A percentile compares a stretch with the other conserved stretches of the same genome.
Conservation (phyloP, 345 rosid species). For the Salix suchowensis region DNA sequence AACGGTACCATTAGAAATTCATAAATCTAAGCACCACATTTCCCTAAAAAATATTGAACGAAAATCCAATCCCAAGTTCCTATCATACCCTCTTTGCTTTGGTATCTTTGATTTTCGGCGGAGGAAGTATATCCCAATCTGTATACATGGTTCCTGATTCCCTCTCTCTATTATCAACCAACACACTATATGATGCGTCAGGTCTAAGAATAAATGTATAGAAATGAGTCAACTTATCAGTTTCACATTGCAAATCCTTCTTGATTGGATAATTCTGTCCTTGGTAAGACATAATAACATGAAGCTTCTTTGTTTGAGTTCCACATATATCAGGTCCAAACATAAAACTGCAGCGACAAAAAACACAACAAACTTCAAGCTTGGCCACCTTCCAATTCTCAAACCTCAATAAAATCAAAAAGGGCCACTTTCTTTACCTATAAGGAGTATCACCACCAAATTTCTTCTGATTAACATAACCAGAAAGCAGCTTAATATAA, state of each 20-base stretch:
- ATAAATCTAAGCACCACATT: neutral
- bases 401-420: neutral
- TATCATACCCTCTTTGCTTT: conserved; percentile 70
- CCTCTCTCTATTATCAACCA: conserved; percentile 81
- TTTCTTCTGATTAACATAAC: conserved; percentile 91
- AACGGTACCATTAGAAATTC: neutral
- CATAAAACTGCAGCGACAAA: conserved; percentile 61
- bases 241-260: conserved; percentile 88
- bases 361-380: neutral
- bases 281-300: conserved; percentile 78
- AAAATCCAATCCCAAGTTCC: neutral
- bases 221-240: conserved; percentile 87
- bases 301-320: conserved; percentile 84
- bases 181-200: conserved; percentile 76
- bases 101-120: conserved; percentile 62
- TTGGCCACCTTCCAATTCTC: neutral
- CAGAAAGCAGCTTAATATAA: conserved; percentile 90
- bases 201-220: conserved; percentile 93
- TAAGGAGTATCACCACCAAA: conserved; percentile 99
- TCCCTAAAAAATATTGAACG: neutral
- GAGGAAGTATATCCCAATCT: conserved; percentile 97
- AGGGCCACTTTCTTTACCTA: conserved; percentile 40
- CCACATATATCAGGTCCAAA: conserved; percentile 98
- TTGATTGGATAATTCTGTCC: conserved; percentile 92
- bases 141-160: conserved; percentile 88